These are phyloP conservation scores for Vinca minor DNA, from an alignment of 257 asterid genomes.

Conservation along the genomic window DNA sequence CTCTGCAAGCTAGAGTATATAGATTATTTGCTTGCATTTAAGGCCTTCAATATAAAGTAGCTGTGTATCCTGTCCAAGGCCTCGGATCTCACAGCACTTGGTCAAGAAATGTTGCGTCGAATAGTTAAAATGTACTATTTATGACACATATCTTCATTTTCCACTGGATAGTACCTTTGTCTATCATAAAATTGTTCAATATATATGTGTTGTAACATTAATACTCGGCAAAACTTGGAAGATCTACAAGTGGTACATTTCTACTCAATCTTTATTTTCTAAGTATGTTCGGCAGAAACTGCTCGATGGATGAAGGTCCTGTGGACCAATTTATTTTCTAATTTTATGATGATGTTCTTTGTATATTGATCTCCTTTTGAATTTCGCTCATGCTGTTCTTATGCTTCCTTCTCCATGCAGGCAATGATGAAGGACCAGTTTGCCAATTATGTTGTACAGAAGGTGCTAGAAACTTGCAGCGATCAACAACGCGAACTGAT, in stretches of 20 bases:
- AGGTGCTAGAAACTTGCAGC: slow-evolving; percentile 40
- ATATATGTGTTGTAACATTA: too few species aligned
- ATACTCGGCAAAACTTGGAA: not conserved
- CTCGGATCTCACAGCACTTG: not conserved
- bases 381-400: not conserved
- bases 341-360: not conserved
- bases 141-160: not conserved
- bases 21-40: not conserved
- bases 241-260: not conserved
- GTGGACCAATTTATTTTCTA: not conserved
- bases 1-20: not conserved
- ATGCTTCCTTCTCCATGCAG: slow-evolving; percentile 3
- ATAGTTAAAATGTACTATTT: too few species aligned
- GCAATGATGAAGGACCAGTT: slow-evolving; percentile 47
- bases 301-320: too few species aligned
- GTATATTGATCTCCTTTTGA: not conserved
- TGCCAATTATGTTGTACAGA: slow-evolving; percentile 46
- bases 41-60: not conserved
- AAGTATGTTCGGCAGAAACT: not conserved
- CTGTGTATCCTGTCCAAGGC: not conserved
- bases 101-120: not conserved
- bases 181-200: not conserved
- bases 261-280: not conserved
- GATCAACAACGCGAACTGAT: slow-evolving; percentile 43
- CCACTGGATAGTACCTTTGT: not conserved